phyloP scores from a whole-genome alignment of 768 basidiomycete genomes.

The Hypholoma sublateritium region DNA sequence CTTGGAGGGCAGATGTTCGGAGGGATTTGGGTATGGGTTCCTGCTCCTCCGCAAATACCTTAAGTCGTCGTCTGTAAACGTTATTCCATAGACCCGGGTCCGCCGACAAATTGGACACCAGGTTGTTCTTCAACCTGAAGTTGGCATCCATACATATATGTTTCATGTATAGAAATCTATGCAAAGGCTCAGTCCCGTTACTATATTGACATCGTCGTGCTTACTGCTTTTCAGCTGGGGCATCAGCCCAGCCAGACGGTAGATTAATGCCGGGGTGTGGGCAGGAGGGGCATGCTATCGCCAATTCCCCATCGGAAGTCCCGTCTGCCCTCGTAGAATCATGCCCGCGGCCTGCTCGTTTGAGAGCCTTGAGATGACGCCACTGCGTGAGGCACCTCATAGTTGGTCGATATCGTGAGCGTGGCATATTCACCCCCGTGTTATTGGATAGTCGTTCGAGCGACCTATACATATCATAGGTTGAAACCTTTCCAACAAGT shows the following conservation, averaged over 20 bases:
- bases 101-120: conserved; percentile 11
- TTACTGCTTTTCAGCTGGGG: too few species aligned
- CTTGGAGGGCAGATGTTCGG: background rate
- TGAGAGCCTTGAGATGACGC: too few species aligned
- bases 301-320: too few species aligned
- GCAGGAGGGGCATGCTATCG: too few species aligned
- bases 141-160: conserved; percentile 12
- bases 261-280: too few species aligned
- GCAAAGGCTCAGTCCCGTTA: too few species aligned
- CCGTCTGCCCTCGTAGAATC: too few species aligned
- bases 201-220: too few species aligned
- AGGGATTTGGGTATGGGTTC: background rate
- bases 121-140: conserved; percentile 11
- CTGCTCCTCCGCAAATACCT: background rate
- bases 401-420: background rate
- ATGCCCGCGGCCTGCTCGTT: too few species aligned
- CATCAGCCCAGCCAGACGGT: too few species aligned
- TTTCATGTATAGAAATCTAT: too few species aligned
- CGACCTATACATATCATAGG: background rate
- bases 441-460: conserved; percentile 5
- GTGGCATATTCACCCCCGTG: background rate
- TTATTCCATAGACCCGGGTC: conserved; percentile 11
- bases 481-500: background rate
- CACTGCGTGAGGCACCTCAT: conserved; percentile 12
- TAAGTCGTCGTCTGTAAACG: too few species aligned